These are phyloP conservation scores for Atkinsonella hypoxylon DNA, from an alignment of 2,329 filamentous ascomycete species.

Conservation along the genomic window DNA sequence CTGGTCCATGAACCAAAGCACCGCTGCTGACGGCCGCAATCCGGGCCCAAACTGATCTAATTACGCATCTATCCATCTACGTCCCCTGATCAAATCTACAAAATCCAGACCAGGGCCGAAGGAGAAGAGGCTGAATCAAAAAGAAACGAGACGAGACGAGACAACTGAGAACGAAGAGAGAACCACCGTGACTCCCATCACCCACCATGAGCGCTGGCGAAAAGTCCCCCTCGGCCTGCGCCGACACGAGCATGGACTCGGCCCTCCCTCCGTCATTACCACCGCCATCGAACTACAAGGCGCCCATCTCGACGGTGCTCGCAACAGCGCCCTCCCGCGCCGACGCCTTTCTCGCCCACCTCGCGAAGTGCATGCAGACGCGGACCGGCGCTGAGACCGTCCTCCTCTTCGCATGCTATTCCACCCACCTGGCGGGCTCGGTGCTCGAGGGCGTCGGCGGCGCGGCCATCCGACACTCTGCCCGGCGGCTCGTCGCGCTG, in stretches of 20 bases:
- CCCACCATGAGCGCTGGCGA: conserved; percentile 1
- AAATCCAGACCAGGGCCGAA: too few species aligned
- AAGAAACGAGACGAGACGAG: too few species aligned
- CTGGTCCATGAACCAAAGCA: too few species aligned
- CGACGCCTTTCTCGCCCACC: conserved; percentile 43
- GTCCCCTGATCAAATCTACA: too few species aligned
- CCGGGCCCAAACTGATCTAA: too few species aligned
- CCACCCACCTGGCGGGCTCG: conserved; percentile 42
- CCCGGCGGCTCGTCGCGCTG: conserved; percentile 39
- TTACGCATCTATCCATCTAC: too few species aligned
- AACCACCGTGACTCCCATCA: too few species aligned
- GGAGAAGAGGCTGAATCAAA: not conserved
- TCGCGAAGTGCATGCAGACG: conserved; percentile 53
- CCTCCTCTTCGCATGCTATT: conserved; percentile 58
- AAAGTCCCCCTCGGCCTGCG: not conserved
- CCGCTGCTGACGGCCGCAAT: too few species aligned
- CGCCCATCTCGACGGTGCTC: conserved; percentile 8
- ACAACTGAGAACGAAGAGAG: not conserved
- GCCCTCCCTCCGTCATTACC: conserved; percentile 6
- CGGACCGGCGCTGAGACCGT: conserved; percentile 58
- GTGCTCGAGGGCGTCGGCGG: conserved; percentile 41
- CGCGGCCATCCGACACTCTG: conserved; percentile 42
- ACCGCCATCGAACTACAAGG: conserved; percentile 6
- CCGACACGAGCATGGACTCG: conserved; percentile 2
- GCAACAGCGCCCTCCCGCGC: conserved; percentile 15